These are phyloP conservation scores for Carex arenaria DNA, from an alignment of 202 grass and related monocot species.

Conservation along the genomic window DNA sequence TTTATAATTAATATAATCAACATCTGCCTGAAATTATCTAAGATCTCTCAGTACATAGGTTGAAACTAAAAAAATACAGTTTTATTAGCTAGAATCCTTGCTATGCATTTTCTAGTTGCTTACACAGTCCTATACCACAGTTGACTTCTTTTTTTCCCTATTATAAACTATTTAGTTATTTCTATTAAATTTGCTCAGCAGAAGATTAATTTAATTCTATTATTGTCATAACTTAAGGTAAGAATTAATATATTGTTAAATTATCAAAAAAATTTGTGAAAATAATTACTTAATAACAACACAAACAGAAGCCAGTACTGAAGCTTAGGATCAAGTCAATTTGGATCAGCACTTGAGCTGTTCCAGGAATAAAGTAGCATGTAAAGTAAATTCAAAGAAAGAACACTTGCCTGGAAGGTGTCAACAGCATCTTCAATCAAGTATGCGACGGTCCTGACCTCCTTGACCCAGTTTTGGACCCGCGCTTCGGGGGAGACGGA, in stretches of 20 bases:
- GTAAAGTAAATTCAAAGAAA: neutral
- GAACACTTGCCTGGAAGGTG: neutral
- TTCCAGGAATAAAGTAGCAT: neutral
- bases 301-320: neutral
- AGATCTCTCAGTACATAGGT: neutral
- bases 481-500: neutral
- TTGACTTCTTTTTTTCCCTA: neutral
- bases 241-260: neutral
- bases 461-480: neutral
- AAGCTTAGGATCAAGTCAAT: neutral
- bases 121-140: neutral
- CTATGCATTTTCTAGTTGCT: neutral
- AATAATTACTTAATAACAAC: neutral
- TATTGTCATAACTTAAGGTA: neutral
- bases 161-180: neutral
- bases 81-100: neutral
- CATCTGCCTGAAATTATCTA: neutral
- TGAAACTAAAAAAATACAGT: neutral
- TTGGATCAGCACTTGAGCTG: neutral
- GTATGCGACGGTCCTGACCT: neutral
- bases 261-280: neutral
- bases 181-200: neutral
- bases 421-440: neutral
- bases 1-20: constrained; percentile 6
- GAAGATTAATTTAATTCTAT: neutral